Conservation (phyloP, 2,329 filamentous ascomycete species). For the Calonectria multiphialidica region DNA sequence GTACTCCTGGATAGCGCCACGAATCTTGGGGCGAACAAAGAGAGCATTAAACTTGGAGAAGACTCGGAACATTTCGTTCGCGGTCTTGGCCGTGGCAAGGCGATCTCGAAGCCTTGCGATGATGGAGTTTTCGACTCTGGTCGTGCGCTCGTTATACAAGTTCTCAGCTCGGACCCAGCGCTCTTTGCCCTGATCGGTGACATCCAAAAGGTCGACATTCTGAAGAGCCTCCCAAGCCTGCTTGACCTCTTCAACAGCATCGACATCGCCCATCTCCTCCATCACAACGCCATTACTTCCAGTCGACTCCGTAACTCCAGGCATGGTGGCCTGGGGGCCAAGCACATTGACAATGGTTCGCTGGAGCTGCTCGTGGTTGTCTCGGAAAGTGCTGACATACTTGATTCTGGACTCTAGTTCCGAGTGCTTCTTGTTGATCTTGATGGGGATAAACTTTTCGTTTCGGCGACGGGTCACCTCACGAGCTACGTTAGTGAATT, state of each 20-base stretch:
- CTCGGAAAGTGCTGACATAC: constrained; percentile 94
- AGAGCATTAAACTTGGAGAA: constrained; percentile 99
- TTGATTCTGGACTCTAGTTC: constrained; percentile 91
- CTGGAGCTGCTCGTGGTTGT: constrained; percentile 97
- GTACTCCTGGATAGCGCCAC: constrained; percentile 97
- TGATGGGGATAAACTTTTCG: constrained; percentile 99
- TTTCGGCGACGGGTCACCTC: constrained; percentile 94
- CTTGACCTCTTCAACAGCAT: constrained; percentile 95
- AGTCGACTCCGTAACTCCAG: constrained; percentile 63
- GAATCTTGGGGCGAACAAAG: constrained; percentile 98
- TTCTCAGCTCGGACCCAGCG: constrained; percentile 95
- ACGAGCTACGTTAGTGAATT: constrained; percentile 97
- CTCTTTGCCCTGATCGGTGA: constrained; percentile 88
- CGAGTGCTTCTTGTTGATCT: constrained; percentile 88
- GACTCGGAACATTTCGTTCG: constrained; percentile 99
- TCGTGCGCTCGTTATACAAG: constrained; percentile 96
- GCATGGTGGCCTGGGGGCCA: constrained; percentile 75
- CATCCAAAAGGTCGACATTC: constrained; percentile 95
- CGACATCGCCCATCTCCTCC: constrained; percentile 96
- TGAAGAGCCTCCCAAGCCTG: constrained; percentile 95
- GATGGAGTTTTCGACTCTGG: constrained; percentile 98
- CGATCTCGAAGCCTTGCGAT: constrained; percentile 94
- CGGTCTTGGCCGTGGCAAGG: constrained; percentile 93
- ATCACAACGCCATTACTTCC: constrained; percentile 76
- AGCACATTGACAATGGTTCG: constrained; percentile 97